Conservation (phyloP, 305 asterid genomes). For the Vinca major region DNA sequence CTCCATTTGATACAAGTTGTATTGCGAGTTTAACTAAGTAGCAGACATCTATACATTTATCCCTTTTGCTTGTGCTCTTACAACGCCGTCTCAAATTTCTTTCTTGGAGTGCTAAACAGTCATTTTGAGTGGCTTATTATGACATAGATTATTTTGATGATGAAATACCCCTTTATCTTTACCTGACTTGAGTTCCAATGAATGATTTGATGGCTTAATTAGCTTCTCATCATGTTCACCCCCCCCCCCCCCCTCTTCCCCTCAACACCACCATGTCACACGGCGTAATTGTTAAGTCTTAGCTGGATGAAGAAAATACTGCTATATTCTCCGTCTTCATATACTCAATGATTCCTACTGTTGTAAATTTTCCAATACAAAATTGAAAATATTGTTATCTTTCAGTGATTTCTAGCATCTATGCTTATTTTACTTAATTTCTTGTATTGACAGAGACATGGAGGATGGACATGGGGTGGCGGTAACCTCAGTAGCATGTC, state of each 20-base stretch:
- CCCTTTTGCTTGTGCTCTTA: not conserved
- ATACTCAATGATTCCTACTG: too few relatives aligned
- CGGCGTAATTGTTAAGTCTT: too few relatives aligned
- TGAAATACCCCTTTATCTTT: not conserved
- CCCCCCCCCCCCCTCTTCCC: too few relatives aligned
- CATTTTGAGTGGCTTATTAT: not conserved
- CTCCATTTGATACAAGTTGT: not conserved
- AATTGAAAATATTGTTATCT: not conserved
- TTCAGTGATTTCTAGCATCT: not conserved
- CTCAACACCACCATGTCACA: too few relatives aligned
- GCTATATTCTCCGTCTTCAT: not conserved
- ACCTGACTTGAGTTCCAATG: not conserved
- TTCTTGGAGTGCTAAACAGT: not conserved
- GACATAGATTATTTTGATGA: not conserved
- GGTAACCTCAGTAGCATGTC: slow-evolving; percentile 99
- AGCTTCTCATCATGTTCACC: too few relatives aligned
- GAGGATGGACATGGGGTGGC: slow-evolving; percentile 99
- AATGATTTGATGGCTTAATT: not conserved
- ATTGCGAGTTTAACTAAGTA: not conserved
- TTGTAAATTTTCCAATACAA: not conserved
- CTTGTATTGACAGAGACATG: slow-evolving; percentile 61
- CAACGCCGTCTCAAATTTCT: not conserved
- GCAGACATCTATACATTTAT: not conserved
- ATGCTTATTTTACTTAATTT: slow-evolving; percentile 14
- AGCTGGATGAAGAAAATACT: not conserved